These are phyloP conservation scores for Aegilops umbellulata DNA, from an alignment of 176 grass and related monocot species.

Conservation along the genomic window DNA sequence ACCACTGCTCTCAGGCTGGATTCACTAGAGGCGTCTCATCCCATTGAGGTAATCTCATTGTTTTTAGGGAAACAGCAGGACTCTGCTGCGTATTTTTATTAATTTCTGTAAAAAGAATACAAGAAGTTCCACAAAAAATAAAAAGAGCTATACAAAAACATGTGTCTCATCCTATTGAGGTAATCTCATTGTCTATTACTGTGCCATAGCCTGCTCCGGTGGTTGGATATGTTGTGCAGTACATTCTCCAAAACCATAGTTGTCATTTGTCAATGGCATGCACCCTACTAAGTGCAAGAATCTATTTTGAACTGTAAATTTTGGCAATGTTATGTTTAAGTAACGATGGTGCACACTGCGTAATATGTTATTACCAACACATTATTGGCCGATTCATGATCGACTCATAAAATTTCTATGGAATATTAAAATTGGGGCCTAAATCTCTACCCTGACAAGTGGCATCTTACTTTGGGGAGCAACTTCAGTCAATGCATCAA, in stretches of 20 bases:
- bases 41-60: slow-evolving; percentile 64
- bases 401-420: slow-evolving; percentile 3
- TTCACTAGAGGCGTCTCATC: slow-evolving; percentile 69
- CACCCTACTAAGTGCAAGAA: not conserved
- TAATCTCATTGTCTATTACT: slow-evolving; percentile 20
- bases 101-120: too few species aligned
- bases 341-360: not conserved
- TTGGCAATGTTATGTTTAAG: slow-evolving; percentile 1
- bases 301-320: not conserved
- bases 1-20: slow-evolving; percentile 54
- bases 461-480: slow-evolving; percentile 9
- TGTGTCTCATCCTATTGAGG: slow-evolving; percentile 86
- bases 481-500: not conserved
- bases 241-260: not conserved
- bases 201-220: not conserved
- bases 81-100: too few species aligned
- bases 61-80: too few species aligned
- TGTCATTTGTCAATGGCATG: not conserved
- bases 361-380: not conserved
- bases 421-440: slow-evolving; percentile 7
- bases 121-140: too few species aligned
- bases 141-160: not conserved
- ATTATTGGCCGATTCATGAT: not conserved
- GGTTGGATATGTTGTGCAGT: not conserved
- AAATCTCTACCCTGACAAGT: not conserved